Evolutionary conservation across 352 stramenopile species (phyloP).

Genomic region (Globisporangium emineosum): DNA sequence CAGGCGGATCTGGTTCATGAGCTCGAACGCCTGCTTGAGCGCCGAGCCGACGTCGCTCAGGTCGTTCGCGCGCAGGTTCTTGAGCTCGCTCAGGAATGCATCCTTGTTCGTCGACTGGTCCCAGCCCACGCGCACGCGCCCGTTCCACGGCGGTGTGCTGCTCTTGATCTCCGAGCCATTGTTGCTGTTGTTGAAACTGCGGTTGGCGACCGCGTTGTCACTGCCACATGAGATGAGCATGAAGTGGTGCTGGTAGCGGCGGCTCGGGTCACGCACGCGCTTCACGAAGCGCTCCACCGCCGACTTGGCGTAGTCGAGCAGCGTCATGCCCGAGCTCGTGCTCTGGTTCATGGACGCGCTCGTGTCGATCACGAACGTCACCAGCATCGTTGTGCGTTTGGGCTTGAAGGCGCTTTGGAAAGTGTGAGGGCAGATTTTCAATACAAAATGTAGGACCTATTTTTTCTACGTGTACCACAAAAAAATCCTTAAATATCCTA

Average conservation of each 20-base stretch:
- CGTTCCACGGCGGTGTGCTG: constrained; percentile 34
- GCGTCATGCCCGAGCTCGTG: constrained; percentile 85
- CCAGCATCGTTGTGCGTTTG: constrained; percentile 48
- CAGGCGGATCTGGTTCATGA: constrained; percentile 88
- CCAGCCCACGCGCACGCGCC: constrained; percentile 80
- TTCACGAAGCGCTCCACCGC: constrained; percentile 88
- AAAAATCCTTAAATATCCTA: too few species aligned
- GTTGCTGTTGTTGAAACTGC: not conserved
- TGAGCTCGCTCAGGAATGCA: constrained; percentile 74
- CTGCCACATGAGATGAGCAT: constrained; percentile 80
- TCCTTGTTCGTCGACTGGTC: constrained; percentile 87
- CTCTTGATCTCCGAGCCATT: not conserved
- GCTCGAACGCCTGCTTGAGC: constrained; percentile 77
- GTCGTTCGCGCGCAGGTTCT: constrained; percentile 78
- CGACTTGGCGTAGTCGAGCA: constrained; percentile 88
- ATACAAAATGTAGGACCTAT: too few species aligned
- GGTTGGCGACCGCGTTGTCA: constrained; percentile 32
- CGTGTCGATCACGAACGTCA: constrained; percentile 90
- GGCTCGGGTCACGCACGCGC: constrained; percentile 74
- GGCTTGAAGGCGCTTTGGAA: not conserved
- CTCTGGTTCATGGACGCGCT: constrained; percentile 90
- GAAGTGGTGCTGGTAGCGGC: constrained; percentile 87
- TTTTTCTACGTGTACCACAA: too few species aligned
- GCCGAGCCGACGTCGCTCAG: constrained; percentile 73
- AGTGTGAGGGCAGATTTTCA: not conserved